Evolutionary conservation across 2,329 filamentous ascomycete genomes (phyloP).

Genomic region (Botrytis pseudocinerea): DNA sequence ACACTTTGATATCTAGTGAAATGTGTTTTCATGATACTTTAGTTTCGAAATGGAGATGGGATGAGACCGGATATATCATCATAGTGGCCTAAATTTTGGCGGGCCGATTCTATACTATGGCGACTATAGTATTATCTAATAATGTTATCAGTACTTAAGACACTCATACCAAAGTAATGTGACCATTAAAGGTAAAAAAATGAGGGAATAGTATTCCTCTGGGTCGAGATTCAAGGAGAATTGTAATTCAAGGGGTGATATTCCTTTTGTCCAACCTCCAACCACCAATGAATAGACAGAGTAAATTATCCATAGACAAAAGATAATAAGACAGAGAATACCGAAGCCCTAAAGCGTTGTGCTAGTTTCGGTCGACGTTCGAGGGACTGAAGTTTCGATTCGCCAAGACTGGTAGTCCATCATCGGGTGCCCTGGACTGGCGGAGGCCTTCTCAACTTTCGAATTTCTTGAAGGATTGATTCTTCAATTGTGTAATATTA

Average conservation of each 20-base stretch:
- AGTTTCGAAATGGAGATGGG: neutral
- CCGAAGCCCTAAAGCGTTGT: neutral
- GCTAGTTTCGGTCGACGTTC: neutral
- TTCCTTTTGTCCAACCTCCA: neutral
- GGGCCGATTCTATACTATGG: too few relatives aligned
- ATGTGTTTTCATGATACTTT: too few relatives aligned
- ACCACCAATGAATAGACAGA: neutral
- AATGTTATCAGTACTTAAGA: neutral
- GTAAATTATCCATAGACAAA: neutral
- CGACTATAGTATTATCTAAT: neutral
- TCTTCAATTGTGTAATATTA: too few relatives aligned
- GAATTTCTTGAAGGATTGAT: too few relatives aligned
- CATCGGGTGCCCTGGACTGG: too few relatives aligned
- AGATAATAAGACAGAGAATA: neutral
- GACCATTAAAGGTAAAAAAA: neutral
- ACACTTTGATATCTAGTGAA: neutral
- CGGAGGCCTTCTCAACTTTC: too few relatives aligned
- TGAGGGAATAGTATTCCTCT: neutral
- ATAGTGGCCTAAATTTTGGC: neutral
- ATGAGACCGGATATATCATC: accelerated
- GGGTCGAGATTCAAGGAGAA: neutral
- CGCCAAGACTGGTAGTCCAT: neutral
- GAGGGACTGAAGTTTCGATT: neutral
- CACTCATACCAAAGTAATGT: neutral
- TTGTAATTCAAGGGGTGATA: neutral